Evolutionary conservation across 1,284 basidiomycete genomes (phyloP), one percentile per base, ranked within the genome.

Genomic region (Apiotrichum domesticum): DNA sequence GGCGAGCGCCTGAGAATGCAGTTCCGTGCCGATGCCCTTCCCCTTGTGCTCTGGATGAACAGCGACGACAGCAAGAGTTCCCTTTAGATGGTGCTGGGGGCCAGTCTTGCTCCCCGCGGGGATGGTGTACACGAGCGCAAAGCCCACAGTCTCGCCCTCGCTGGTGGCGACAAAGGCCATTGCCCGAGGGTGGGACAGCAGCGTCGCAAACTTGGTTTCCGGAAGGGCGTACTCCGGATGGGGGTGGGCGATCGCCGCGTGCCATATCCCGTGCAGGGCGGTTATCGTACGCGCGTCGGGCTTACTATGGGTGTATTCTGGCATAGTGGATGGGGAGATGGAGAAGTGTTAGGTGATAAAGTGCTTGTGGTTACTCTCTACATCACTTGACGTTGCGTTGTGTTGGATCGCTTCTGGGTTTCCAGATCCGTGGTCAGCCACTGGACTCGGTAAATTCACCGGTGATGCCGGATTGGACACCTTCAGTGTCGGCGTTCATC

Each of bases 91-190:
- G 52, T 63, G 59, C 2, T 15, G 33, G 14, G 57, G 49, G 45
- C 58, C 45, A 43, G 13, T 6, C 6, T 9, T 34, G 7, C 32
- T 42, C 8, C 63, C 57, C 1, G 49, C 32, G 10, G 52, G 55
- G 33, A 62, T 56, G 4, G 54, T 46, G 59, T 62, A 64, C 3
- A 59, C 57, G 1, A 67, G 21, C 4, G 62, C 59, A 39, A 64
- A 66, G 11, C 62, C 64, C 6, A 56, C 32, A 1, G 44, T 42
- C 11, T 33, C 37, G 15, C n/a, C 15, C 4, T 13, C 21, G n/a
- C 32, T 35, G n/a, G 4, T 2, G 3, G 61, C 62, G 42, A 66
- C 40, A 40, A 57, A 58, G 6, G 62, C 54, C 1, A 15, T 34
- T 3, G 62, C 57, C 5, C 15, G 15, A 11, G 55, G 52, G 15